phyloP scores from a whole-genome alignment of 257 asterid species.

The Anisodus acutangulus region DNA sequence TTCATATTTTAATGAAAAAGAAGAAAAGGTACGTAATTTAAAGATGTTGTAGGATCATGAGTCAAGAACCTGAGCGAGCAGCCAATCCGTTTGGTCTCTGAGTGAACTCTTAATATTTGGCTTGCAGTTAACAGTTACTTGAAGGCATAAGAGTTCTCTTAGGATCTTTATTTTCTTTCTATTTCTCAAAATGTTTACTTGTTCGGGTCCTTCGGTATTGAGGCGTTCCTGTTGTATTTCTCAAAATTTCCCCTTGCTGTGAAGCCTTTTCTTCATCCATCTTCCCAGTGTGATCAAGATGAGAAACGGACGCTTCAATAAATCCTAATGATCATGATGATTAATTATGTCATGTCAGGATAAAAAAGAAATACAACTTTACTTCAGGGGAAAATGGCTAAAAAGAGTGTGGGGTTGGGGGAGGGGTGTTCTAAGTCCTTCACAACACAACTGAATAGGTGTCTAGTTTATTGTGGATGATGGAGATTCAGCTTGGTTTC shows the following conservation, averaged over 20 bases:
- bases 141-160: background rate
- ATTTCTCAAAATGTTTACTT: background rate
- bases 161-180: background rate
- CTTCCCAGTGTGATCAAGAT: conserved; percentile 14
- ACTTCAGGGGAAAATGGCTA: background rate
- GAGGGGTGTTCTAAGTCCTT: too few relatives aligned
- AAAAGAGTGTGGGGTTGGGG: background rate
- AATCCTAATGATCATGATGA: background rate
- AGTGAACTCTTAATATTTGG: background rate
- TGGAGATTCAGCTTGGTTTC: conserved; percentile 11
- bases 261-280: background rate
- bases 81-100: background rate
- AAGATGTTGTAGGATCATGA: background rate
- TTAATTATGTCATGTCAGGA: background rate
- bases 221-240: background rate
- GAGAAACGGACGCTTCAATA: background rate
- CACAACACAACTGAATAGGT: background rate
- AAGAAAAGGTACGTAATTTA: conserved; percentile 8
- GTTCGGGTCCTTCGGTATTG: background rate
- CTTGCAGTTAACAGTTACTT: background rate
- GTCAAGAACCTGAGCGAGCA: background rate
- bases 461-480: background rate
- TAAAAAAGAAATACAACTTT: background rate
- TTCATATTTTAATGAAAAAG: conserved; percentile 13
- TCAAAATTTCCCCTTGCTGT: background rate